Evolutionary conservation across 2,329 filamentous ascomycete species (phyloP), one percentile per base, ranked within the genome.

Genomic region (Didymella lethalis): DNA sequence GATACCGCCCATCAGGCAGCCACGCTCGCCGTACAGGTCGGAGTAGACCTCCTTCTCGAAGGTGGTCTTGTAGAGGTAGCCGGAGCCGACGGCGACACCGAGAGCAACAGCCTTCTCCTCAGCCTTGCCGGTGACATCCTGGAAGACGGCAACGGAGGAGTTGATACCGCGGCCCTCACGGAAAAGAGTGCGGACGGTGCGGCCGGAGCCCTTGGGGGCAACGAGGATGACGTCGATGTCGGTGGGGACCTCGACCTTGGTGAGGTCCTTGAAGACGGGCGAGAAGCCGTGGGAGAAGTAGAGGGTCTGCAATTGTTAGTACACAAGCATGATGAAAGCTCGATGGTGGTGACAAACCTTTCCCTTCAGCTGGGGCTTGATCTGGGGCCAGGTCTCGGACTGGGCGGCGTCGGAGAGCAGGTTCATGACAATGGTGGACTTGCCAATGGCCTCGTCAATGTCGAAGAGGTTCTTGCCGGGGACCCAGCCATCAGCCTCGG

Each of bases 241-340:
- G 70, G 81, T 87, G 82, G 95, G 95, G 65, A 97, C 92, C 65
- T 99, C 95, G 79, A 99, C 95, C 83, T 97, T 96, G 87, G 95
- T 99, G 79, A 95, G 89, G 81, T 97, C 90, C 87, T 97, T 97
- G 92, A 99, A 99, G 83, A 99, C 93, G 79, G 95, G 95, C 65
- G 95, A 98, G 91, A 99, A 99, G 78, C 95, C 95, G 88, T 99
- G 95, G 73, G 95, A 98, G 88, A 99, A 99, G 90, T 99, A 99
- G 73, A 99, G 92, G 63, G 95, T 99, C 94, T 95, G 67, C 16
- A 7, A 7, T n/a, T 7, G 32, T 36, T 8, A 36, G n/a, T n/a
- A 36, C 32, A 36, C 14, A 36, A 36, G 6, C 16, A n/a, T 6
- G 4, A 7, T 7, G n/a, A 36, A 1, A 14, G 2, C n/a, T n/a